Evolutionary conservation across 164 flowering plant genomes (phyloP), one percentile per base, ranked within the genome.

Genomic region (Vitis rupestris): DNA sequence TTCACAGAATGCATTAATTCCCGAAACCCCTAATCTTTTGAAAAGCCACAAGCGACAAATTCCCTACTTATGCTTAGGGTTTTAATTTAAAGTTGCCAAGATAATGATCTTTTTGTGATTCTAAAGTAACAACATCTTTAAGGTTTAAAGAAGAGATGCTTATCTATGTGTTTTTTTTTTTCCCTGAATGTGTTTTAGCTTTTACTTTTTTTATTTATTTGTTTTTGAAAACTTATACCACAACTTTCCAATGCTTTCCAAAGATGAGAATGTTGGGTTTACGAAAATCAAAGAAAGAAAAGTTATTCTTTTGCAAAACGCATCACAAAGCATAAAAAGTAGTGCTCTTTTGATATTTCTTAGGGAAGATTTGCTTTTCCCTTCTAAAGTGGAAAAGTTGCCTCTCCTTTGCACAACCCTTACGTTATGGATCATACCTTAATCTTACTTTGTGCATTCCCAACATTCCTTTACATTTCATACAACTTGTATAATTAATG

Each of bases 261-360:
- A 75, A 82, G 85, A 81, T 78, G 82, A 83, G 87, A 89, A 85
- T 87, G 89, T 87, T 79, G 85, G 86, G 72, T 72, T 77, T 80
- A 72, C 66, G 70, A 81, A 82, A 83, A 82, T 80, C 71, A 77
- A 71, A 63, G 73, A 60, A 67, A 31, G 59, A 76, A 71, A 76
- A 71, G 74, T 74, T 74, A 65, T 77, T 84, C 89, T 84, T 83
- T 82, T 76, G 31, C 71, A 70, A 80, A 76, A 79, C 69, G 75
- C 74, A 74, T 79, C 76, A 79, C 52, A 78, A 72, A 76, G 79
- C 89, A 85, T 89, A 72, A 83, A 89, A 89, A 89, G 93, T 78
- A 82, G 88, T 74, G 86, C 78, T 72, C 79, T 66, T 83, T 85
- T 83, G 70, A 80, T 80, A 81, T 83, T 81, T 85, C 79, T 78